Conservation (phyloP, 1,284 basidiomycete genomes). For the Tilletia walkeri region DNA sequence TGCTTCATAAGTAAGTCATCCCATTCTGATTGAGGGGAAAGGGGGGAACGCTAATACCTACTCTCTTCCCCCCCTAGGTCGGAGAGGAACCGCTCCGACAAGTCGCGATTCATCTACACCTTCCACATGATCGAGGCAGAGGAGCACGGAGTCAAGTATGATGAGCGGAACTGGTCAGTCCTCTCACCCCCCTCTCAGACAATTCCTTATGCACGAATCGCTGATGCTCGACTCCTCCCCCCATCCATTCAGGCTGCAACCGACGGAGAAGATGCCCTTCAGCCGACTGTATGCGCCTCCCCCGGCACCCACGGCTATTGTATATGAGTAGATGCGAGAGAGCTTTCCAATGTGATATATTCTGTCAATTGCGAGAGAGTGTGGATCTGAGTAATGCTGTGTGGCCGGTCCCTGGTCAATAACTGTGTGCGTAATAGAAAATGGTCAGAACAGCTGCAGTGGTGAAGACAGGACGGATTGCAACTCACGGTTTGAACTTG, state of each 20-base stretch:
- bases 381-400: no score
- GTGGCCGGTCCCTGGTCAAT: no score
- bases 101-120: slow-evolving; percentile 43
- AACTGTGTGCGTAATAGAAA: no score
- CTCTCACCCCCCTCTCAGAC: neutral
- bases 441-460: no score
- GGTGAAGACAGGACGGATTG: no score
- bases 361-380: no score
- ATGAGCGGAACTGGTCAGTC: slow-evolving; percentile 39
- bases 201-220: neutral
- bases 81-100: slow-evolving; percentile 7
- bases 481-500: slow-evolving; percentile 46
- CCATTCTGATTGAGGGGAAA: neutral
- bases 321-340: neutral
- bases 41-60: neutral
- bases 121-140: slow-evolving; percentile 52
- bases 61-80: neutral
- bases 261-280: slow-evolving; percentile 31
- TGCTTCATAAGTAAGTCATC: slow-evolving; percentile 45
- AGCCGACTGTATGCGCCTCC: slow-evolving; percentile 29
- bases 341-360: neutral
- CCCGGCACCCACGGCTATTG: neutral
- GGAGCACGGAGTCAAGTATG: slow-evolving; percentile 28
- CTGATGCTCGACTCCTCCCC: neutral
- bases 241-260: slow-evolving; percentile 29